Percentiles rank a stretch among this genome's conserved stretches.
Conservation (phyloP, 139 green algal genomes). For the Desmodesmus armatus region DNA sequence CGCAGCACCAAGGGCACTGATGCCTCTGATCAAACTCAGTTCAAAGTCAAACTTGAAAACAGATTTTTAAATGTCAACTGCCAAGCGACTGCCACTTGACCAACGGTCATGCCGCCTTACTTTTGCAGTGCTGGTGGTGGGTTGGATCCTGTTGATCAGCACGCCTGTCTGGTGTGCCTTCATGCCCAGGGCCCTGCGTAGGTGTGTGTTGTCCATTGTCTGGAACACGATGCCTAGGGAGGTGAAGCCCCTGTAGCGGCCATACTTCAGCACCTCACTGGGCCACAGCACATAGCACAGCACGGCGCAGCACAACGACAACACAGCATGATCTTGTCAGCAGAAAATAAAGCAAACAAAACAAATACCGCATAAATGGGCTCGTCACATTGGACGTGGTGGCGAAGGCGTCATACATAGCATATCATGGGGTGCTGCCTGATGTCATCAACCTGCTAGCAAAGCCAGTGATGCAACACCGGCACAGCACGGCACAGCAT, state of each 20-base stretch:
- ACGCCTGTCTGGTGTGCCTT: conserved; percentile 59
- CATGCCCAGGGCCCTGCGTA: conserved; percentile 72
- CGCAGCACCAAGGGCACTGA: no score
- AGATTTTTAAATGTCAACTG: no score
- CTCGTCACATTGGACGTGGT: background rate
- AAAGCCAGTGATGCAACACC: no score
- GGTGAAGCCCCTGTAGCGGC: conserved; percentile 44
- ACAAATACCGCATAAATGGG: background rate
- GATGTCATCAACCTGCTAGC: no score
- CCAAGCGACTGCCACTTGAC: no score
- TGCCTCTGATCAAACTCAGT: background rate
- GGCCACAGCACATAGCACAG: background rate
- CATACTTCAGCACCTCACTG: conserved; percentile 37
- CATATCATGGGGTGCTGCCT: no score
- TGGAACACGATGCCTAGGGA: conserved; percentile 78
- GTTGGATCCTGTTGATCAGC: conserved; percentile 78
- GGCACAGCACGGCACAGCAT: background rate
- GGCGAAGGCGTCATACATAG: background rate
- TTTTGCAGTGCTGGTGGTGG: conserved; percentile 15
- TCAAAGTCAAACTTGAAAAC: no score
- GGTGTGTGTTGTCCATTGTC: conserved; percentile 76
- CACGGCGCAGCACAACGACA: no score
- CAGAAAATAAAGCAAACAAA: background rate
- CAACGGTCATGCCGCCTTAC: background rate
- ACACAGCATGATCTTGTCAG: background rate